A percentile compares a stretch with the other conserved stretches of the same genome.
Evolutionary conservation across 2,329 filamentous ascomycete species (phyloP).

Genomic region (Dactylellina cionopaga): DNA sequence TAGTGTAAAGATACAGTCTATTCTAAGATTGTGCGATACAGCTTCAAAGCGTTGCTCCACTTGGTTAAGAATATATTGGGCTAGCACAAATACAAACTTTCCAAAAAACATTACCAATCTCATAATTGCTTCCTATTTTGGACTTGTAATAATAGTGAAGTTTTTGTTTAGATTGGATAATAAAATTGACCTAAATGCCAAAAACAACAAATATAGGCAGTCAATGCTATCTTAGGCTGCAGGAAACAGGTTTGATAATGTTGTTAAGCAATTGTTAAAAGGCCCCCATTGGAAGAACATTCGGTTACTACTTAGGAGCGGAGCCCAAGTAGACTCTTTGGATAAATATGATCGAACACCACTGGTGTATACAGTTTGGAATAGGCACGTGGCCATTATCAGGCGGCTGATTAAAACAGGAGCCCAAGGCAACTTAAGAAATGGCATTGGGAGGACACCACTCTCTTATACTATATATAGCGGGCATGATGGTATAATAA

Average conservation of each 20-base stretch:
- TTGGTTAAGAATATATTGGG: slow-evolving; percentile 20
- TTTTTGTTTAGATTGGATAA: neutral
- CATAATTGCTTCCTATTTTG: slow-evolving; percentile 15
- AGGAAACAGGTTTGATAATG: neutral
- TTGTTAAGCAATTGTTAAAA: neutral
- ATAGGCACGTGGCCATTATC: neutral
- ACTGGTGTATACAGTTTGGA: neutral
- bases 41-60: neutral
- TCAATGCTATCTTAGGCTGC: slow-evolving; percentile 22
- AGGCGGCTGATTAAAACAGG: neutral
- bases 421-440: neutral
- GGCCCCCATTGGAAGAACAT: neutral
- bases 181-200: neutral
- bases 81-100: neutral
- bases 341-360: slow-evolving; percentile 11
- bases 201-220: neutral
- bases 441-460: slow-evolving; percentile 8
- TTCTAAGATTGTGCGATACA: slow-evolving; percentile 12
- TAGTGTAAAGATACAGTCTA: no score
- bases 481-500: neutral
- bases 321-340: neutral
- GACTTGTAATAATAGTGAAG: neutral
- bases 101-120: neutral
- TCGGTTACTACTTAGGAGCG: neutral
- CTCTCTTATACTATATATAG: slow-evolving; percentile 6